Base-by-base conservation (phyloP, 129 eudicot genomes). In the Erigeron canadensis region DNA sequence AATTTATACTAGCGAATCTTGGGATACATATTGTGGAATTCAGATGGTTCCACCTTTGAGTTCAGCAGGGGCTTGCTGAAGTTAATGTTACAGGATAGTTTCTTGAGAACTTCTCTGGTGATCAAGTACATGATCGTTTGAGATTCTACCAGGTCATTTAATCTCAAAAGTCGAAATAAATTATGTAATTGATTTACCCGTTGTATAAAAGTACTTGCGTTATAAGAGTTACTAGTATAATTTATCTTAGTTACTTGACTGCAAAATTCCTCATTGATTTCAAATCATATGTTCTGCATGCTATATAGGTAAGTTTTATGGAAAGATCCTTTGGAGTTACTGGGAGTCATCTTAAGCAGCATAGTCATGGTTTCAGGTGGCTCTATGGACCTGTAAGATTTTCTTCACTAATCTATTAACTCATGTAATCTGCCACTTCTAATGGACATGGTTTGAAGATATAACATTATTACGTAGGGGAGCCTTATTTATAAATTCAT, bases 321-420 rank as follows among this genome's bases (percentile, higher is more conserved):
- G 99, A 96, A 40, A 84, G 96, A 83, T 95, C 99, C 41, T 95
- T 95, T 76, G 97, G 86, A 75, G 89, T 90, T 38, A 97, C 99
- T 42, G 99, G 99, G 47, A 95, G 88, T 80, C 97, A 95, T 90
- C 90, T 95, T 81, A 97, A 97, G 69, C 99, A 95, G 78, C 99
- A 95, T 72, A 90, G 97, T 86, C 96, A 95, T 86, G 99, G 99
- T 58, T 95, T 90, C 69, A 92, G 99, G 21, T 95, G 99, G 99
- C 99, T 96, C 40, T 95, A 88, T 84, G 99, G 99, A 68, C 87
- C 99, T 67, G 99, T 95, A 86, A 83, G 89, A 61, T 63, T 71
- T 59, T 53, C 19, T 70, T 69, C 39, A 45, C 37, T 12, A 38
- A 65, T 55, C 21, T 18, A 6, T 69, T 15, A n/a, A 65, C 19